phyloP scores from a whole-genome alignment of 768 basidiomycete genomes.

The Lactarius sanguifluus region DNA sequence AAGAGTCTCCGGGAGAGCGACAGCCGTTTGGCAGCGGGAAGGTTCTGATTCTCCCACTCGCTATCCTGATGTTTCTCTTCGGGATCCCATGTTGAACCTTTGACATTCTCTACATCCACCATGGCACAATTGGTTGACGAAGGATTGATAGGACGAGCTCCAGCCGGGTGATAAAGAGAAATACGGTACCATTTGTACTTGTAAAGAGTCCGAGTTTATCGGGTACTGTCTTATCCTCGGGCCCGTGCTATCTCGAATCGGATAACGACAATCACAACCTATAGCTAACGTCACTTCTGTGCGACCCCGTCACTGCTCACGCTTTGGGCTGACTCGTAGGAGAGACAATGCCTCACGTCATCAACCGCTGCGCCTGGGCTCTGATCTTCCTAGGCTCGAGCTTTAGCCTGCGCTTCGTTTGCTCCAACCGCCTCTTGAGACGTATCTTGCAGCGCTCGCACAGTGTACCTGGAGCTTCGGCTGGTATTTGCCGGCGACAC shows the following conservation, averaged over 20 bases:
- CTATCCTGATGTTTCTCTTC: background rate
- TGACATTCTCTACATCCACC: background rate
- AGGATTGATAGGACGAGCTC: background rate
- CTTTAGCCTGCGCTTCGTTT: slow-evolving; percentile 46
- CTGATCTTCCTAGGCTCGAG: slow-evolving; percentile 40
- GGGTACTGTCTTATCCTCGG: background rate
- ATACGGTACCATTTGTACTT: background rate
- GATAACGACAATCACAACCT: background rate
- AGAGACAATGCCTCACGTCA: slow-evolving; percentile 4
- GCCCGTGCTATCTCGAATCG: background rate
- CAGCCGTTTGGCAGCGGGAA: background rate
- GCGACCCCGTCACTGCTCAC: background rate
- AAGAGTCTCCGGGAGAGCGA: slow-evolving; percentile 31
- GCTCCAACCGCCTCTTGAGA: slow-evolving; percentile 47
- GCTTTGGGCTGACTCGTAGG: background rate
- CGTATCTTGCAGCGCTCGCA: slow-evolving; percentile 47
- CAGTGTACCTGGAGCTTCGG: slow-evolving; percentile 34
- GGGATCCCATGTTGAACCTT: background rate
- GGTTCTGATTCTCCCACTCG: background rate
- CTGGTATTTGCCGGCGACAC: slow-evolving; percentile 42
- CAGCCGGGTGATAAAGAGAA: background rate
- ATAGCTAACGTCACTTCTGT: background rate
- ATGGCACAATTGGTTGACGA: background rate
- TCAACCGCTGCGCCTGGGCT: slow-evolving; percentile 8
- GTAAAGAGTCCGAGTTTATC: background rate